These are phyloP conservation scores for Cordyceps fumosorosea DNA, from an alignment of 2,329 filamentous ascomycete species.

Conservation along the genomic window DNA sequence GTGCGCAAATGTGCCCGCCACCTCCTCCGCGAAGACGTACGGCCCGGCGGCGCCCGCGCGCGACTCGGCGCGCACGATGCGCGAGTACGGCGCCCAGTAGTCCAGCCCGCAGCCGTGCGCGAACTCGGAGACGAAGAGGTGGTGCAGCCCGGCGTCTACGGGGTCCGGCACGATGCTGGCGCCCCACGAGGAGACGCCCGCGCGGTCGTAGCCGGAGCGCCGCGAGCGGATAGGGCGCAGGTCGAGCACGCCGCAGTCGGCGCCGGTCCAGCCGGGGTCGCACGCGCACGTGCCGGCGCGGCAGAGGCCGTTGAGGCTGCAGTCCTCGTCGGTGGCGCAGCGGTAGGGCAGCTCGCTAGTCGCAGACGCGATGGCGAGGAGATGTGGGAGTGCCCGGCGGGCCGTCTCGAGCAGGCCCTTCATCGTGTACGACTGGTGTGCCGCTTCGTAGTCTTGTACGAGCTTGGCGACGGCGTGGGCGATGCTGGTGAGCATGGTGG, in stretches of 20 bases:
- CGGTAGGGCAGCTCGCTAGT: background rate
- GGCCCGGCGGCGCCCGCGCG: constrained; percentile 36
- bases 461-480: background rate
- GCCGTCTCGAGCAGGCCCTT: background rate
- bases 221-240: constrained; percentile 33
- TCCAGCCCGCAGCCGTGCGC: constrained; percentile 37
- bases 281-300: constrained; percentile 18
- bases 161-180: constrained; percentile 39
- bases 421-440: background rate
- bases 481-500: constrained; percentile 2
- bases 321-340: constrained; percentile 23
- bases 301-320: constrained; percentile 26
- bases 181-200: constrained; percentile 42
- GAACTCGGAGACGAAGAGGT: constrained; percentile 40
- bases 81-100: constrained; percentile 41
- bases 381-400: background rate
- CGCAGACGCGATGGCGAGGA: background rate
- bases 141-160: constrained; percentile 30
- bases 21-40: constrained; percentile 33
- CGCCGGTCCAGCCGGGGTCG: constrained; percentile 37
- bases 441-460: background rate
- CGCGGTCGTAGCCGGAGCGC: constrained; percentile 40
- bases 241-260: constrained; percentile 39
- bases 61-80: constrained; percentile 39
- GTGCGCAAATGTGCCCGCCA: constrained; percentile 38